Base-by-base conservation (phyloP, 805 yeast species). In the Starmerella davenportii region DNA sequence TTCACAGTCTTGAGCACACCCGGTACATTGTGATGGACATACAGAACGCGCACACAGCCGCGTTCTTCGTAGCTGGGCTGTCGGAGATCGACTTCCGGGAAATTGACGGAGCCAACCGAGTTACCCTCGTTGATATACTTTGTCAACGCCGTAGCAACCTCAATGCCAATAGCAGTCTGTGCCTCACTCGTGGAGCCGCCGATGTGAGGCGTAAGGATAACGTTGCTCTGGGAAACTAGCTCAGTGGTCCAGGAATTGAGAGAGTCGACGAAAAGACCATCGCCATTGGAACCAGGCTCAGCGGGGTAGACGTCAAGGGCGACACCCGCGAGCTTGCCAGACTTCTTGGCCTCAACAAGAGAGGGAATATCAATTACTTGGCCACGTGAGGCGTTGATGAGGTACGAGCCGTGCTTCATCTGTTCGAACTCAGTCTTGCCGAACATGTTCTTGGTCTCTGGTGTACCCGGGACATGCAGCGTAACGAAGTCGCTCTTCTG, bases 171-270 rank as follows among this genome's bases (percentile, higher is more conserved):
- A 30, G 96, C 93, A 40, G 80, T 70, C 69, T 90, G 98, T 29
- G 98, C 98, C 68, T 90, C 98, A 63, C 87, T 96, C 35, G 98
- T 90, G 37, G 95, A 84, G 50, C 98, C 98, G 64, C 98, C 98
- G 51, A 90, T 90, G 58, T 90, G 98, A 25, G 98, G 98, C 39
- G 96, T 77, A 54, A 90, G 69, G 48, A 90, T 84, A 45, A 87
- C 74, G 63, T 90, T 90, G 64, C 85, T 74, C 58, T 84, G 69
- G 9, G 79, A 64, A 50, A 74, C 69, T 51, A 90, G 70, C 57
- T 85, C 95, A 25, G 80, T 66, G 45, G 79, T 70, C 85, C 94
- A 90, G 31, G 64, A 51, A 63, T 87, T 87, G 57, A 90, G 69
- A 31, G 69, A 69, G 57, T 78, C 69, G 52, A 56, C 65, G 65